These are phyloP conservation scores for Actinomucor elegans DNA, from an alignment of 371 early-diverging fungal genomes.

Conservation along the genomic window DNA sequence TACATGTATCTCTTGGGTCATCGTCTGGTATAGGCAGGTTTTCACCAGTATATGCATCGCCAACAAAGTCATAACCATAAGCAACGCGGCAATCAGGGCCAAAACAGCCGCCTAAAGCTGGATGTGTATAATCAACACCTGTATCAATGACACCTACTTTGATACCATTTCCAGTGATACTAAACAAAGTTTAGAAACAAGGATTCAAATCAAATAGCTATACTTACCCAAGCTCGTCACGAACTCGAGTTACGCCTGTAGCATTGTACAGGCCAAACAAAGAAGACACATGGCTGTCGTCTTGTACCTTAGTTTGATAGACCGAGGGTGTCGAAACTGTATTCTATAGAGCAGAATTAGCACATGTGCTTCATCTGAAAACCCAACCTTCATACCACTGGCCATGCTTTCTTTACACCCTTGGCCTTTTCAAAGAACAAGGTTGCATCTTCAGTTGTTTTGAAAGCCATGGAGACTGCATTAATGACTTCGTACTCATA, in stretches of 20 bases:
- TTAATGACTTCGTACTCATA: conserved; percentile 40
- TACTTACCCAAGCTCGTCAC: conserved; percentile 32
- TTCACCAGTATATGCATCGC: conserved; percentile 36
- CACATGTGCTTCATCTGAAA: no score
- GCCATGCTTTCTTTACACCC: conserved; percentile 41
- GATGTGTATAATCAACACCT: conserved; percentile 68
- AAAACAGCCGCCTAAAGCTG: conserved; percentile 72
- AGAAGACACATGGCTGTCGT: conserved; percentile 1
- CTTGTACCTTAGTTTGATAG: not conserved
- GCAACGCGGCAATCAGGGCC: conserved; percentile 60
- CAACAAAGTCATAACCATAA: conserved; percentile 65
- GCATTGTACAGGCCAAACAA: conserved; percentile 32
- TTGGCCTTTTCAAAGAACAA: conserved; percentile 27
- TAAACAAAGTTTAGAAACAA: not conserved
- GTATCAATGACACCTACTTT: conserved; percentile 40
- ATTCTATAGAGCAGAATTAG: conserved; percentile 12
- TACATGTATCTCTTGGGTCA: conserved; percentile 32
- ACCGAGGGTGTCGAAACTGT: conserved; percentile 17
- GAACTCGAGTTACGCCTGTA: conserved; percentile 32
- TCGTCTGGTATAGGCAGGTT: conserved; percentile 21
- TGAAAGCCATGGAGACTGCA: conserved; percentile 40
- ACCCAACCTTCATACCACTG: conserved; percentile 40
- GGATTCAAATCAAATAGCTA: not conserved
- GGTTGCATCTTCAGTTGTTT: conserved; percentile 20
- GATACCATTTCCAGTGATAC: conserved; percentile 24